These are phyloP conservation scores for Trichoderma cornu-damae DNA, from an alignment of 2,329 filamentous ascomycete species.

Conservation along the genomic window DNA sequence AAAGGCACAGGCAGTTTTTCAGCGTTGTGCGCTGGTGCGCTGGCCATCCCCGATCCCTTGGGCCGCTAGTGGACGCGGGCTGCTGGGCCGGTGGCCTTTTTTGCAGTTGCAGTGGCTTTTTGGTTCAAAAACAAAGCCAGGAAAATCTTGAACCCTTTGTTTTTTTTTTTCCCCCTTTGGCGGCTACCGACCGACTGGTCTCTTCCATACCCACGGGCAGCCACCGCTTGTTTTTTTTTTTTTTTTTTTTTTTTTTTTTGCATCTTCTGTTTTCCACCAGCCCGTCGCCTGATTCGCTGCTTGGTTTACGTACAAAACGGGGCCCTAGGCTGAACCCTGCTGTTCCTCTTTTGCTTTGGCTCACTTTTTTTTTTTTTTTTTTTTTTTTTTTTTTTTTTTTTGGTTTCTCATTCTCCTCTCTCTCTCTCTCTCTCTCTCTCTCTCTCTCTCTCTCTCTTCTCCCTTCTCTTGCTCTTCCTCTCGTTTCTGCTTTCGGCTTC, in stretches of 20 bases:
- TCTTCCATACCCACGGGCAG: background rate
- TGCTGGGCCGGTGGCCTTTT: no score
- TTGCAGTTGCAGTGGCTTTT: no score
- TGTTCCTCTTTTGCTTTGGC: conserved; percentile 13
- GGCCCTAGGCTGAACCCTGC: conserved; percentile 6
- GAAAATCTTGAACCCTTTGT: background rate
- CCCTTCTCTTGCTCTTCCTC: background rate
- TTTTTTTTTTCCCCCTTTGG: background rate
- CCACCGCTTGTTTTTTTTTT: background rate
- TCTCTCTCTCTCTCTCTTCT: background rate
- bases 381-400: background rate
- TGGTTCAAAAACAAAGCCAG: background rate
- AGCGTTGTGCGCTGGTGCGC: no score
- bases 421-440: background rate
- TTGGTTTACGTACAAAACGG: conserved; percentile 11
- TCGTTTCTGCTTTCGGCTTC: background rate
- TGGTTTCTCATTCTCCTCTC: background rate
- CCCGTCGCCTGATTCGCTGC: background rate
- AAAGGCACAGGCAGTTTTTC: no score
- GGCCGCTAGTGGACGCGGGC: no score
- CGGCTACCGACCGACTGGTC: background rate
- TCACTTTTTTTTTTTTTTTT: conserved; percentile 3
- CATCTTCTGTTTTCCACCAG: background rate
- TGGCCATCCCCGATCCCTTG: no score
- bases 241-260: background rate